Evolutionary conservation across 495 filamentous ascomycete genomes (phyloP).

Genomic region (Trichoderma erinaceum): DNA sequence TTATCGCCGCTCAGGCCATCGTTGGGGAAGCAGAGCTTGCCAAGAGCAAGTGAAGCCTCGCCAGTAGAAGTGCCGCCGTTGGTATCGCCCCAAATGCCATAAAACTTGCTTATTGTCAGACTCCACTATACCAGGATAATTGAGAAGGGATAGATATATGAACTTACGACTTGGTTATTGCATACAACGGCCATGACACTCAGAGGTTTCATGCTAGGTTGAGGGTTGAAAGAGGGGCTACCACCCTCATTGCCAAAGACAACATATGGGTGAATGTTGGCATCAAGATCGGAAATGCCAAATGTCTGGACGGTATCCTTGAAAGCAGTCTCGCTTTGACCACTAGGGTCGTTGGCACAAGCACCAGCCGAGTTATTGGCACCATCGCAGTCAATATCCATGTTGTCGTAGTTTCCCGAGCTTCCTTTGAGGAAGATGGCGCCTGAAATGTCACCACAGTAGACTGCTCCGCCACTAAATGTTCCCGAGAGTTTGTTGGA

Average conservation of each 20-base stretch:
- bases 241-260: conserved; percentile 58
- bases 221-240: conserved; percentile 46
- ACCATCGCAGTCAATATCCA: conserved; percentile 68
- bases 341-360: conserved; percentile 44
- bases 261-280: conserved; percentile 57
- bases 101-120: conserved; percentile 34
- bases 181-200: conserved; percentile 62
- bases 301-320: conserved; percentile 38
- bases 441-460: not conserved
- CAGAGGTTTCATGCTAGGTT: conserved; percentile 51
- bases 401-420: conserved; percentile 29
- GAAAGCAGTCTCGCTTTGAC: conserved; percentile 52
- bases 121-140: not conserved
- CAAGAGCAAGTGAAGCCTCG: conserved; percentile 53
- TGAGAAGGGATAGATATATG: not conserved
- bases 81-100: conserved; percentile 64
- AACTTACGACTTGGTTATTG: conserved; percentile 44
- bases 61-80: conserved; percentile 52
- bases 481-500: not conserved
- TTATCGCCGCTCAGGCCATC: conserved; percentile 40
- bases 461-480: not conserved
- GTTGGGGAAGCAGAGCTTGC: conserved; percentile 48
- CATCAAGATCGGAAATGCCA: conserved; percentile 52
- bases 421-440: conserved; percentile 7
- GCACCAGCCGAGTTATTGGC: conserved; percentile 37